Evolutionary conservation across 345 rosid species (phyloP).

Genomic region (Eutrema yunnanense): DNA sequence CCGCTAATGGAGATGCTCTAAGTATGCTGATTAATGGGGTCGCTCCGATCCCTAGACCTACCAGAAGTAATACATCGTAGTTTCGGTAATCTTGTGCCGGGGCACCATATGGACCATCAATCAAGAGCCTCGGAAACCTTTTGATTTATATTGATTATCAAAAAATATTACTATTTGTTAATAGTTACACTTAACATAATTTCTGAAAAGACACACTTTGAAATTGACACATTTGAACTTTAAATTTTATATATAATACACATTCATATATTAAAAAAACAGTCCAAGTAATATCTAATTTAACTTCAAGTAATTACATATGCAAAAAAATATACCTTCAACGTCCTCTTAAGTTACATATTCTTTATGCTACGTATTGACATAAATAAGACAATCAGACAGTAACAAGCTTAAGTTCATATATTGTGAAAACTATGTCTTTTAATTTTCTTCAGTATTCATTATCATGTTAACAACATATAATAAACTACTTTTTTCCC

Average conservation of each 20-base stretch:
- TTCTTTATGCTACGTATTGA: neutral
- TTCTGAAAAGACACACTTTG: neutral
- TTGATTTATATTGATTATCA: neutral
- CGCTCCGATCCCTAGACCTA: slow-evolving; percentile 82
- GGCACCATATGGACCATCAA: slow-evolving; percentile 85
- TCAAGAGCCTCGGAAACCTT: slow-evolving; percentile 63
- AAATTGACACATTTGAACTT: neutral
- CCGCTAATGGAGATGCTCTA: too few relatives aligned
- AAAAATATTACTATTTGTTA: neutral
- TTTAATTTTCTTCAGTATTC: neutral
- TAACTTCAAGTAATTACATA: too few relatives aligned
- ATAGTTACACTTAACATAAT: neutral
- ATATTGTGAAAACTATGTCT: neutral
- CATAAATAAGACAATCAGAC: neutral
- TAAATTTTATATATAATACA: neutral
- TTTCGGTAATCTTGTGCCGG: slow-evolving; percentile 77
- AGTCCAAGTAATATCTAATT: neutral
- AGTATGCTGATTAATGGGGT: slow-evolving; percentile 77
- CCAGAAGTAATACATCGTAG: slow-evolving; percentile 69
- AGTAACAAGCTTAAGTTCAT: neutral
- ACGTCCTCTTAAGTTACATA: too few relatives aligned
- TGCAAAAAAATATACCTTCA: too few relatives aligned
- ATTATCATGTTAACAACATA: neutral
- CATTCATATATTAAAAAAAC: neutral
- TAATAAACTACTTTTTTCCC: neutral